Conservation (phyloP, 2,329 filamentous ascomycete genomes). For the Phialophora verrucosa region DNA sequence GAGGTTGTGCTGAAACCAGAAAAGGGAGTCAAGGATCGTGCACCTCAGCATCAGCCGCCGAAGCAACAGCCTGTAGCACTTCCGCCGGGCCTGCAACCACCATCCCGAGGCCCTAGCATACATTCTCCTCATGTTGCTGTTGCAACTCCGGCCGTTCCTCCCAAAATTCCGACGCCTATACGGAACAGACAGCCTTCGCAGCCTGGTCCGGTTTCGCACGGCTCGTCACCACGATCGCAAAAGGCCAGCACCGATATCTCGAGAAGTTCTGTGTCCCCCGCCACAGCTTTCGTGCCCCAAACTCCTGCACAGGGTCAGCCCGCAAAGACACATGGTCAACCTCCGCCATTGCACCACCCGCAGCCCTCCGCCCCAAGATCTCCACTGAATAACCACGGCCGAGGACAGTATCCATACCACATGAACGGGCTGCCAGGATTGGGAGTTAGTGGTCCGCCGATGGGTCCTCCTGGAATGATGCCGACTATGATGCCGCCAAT, state of each 20-base stretch:
- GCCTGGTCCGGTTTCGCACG: slow-evolving; percentile 75
- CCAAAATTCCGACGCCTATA: slow-evolving; percentile 81
- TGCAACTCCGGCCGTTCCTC: slow-evolving; percentile 80
- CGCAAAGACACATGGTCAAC: slow-evolving; percentile 63
- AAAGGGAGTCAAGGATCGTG: slow-evolving; percentile 56
- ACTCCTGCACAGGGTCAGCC: slow-evolving; percentile 67
- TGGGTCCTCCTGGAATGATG: slow-evolving; percentile 60
- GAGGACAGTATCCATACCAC: slow-evolving; percentile 60
- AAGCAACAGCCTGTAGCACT: slow-evolving; percentile 48
- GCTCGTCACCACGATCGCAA: slow-evolving; percentile 66
- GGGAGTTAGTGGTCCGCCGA: slow-evolving; percentile 62
- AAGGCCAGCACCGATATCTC: slow-evolving; percentile 61
- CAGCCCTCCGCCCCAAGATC: slow-evolving; percentile 68
- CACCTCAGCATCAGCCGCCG: slow-evolving; percentile 27
- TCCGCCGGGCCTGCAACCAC: slow-evolving; percentile 59
- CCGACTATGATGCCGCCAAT: slow-evolving; percentile 61
- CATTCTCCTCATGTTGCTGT: slow-evolving; percentile 80
- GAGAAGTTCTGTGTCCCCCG: slow-evolving; percentile 66
- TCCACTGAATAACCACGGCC: slow-evolving; percentile 66
- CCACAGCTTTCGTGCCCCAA: slow-evolving; percentile 67
- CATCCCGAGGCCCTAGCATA: slow-evolving; percentile 59
- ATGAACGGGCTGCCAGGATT: slow-evolving; percentile 61
- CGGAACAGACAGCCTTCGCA: slow-evolving; percentile 79
- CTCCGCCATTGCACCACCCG: slow-evolving; percentile 60
- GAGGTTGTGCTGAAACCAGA: slow-evolving; percentile 57